A percentile compares a stretch with the other conserved stretches of the same genome.
These are phyloP conservation scores for Wickerhamiella brachini DNA, from an alignment of 805 yeast genomes.

Conservation along the genomic window DNA sequence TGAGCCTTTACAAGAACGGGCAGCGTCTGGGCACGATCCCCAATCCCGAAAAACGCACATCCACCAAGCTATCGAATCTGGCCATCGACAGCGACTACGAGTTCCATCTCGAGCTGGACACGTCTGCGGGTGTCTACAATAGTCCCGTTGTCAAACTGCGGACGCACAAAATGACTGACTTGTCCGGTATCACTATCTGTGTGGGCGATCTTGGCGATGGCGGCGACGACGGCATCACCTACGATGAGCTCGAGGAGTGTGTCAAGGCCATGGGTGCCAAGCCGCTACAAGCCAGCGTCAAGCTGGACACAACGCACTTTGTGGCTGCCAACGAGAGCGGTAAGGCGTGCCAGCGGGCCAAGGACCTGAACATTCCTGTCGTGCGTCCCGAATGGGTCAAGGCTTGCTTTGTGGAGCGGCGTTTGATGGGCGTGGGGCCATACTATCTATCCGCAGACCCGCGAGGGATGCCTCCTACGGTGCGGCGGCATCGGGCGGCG, in stretches of 20 bases:
- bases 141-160: constrained; percentile 56
- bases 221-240: constrained; percentile 32
- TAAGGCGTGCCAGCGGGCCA: constrained; percentile 67
- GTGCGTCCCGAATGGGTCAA: constrained; percentile 95
- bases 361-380: constrained; percentile 76
- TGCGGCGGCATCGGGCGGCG: neutral
- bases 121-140: constrained; percentile 76
- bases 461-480: constrained; percentile 16
- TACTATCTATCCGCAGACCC: constrained; percentile 31
- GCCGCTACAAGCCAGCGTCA: constrained; percentile 57
- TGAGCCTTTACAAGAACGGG: constrained; percentile 61
- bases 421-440: constrained; percentile 86
- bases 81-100: constrained; percentile 72
- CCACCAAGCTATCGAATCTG: constrained; percentile 81
- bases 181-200: constrained; percentile 84
- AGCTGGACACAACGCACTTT: constrained; percentile 89
- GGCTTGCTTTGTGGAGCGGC: constrained; percentile 79
- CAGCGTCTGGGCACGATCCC: constrained; percentile 68
- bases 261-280: constrained; percentile 68
- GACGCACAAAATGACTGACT: constrained; percentile 93
- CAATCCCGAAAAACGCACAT: constrained; percentile 59
- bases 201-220: constrained; percentile 61
- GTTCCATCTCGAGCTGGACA: constrained; percentile 67
- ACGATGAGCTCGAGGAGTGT: constrained; percentile 46
- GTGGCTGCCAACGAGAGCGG: constrained; percentile 59